Base-by-base conservation (phyloP, 2,329 filamentous ascomycete species). In the Aspergillus candidus region DNA sequence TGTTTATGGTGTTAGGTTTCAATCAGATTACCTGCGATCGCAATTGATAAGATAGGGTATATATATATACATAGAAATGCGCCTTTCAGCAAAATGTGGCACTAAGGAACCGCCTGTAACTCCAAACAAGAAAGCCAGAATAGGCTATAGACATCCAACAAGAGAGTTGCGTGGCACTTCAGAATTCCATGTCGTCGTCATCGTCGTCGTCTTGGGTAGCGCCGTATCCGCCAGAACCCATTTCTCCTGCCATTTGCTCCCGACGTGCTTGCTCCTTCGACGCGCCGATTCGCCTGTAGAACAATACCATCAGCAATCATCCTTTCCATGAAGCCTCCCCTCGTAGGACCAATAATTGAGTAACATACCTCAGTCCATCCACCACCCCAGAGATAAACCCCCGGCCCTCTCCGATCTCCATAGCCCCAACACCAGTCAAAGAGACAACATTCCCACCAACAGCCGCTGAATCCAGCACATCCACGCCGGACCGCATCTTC, bases 401-500 rank as follows among this genome's bases (percentile, higher is more conserved):
- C 57, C 91, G 78, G 43, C 83, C 86, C 71, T 97, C 91, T 1
- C 86, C 84, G 38, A 97, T 74, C 71, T 98, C 93, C 84, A 97
- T 89, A 2, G 87, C 87, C 2, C 93, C 93, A 0, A 97, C 86
- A 15, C 91, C 91, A 38, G 82, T 83, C 62, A 85, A 72, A 44
- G 85, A 77, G 44, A 88, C 79, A n/a, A 90, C 82, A 7, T 78
- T 84, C 14, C 78, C 79, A 11, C 59, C 63, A 22, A 55, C 60
- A 10, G 67, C 62, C 6, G 67, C 67, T 31, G 61, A 61, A 56
- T 89, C 86, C 39, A 94, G 68, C 32, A 82, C 78, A 32, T 81
- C 78, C 11, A 87, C 82, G 50, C 84, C 86, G 31, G 79, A 80
- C 49, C 89, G 74, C 74, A 95, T 83, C 73, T 97, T 97, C 40